Base-by-base conservation (phyloP, 1,284 basidiomycete genomes). In the Rhodotorula sp. region DNA sequence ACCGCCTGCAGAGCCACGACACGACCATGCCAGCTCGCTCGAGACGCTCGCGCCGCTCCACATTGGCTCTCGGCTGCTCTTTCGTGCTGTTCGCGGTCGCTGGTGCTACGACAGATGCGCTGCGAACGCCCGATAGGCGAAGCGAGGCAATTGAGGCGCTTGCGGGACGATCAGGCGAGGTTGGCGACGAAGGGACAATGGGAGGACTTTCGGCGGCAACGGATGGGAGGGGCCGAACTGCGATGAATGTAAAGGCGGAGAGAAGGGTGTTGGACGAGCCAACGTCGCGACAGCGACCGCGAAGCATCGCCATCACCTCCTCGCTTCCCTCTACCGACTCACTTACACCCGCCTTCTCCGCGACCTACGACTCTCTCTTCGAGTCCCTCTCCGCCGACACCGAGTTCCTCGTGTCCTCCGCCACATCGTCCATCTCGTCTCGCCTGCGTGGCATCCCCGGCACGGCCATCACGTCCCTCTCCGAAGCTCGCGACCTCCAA, bases 371-470 rank as follows among this genome's bases (percentile, higher is more conserved):
- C 32, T 32, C 36, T 1, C 27, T 59, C 36, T 34, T 70, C 68
- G 13, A 46, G 17, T 47, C 62, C 17, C 59, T 72, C 36, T 0
- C 54, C 24, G 17, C 53, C 19, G 36, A 54, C 5, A 47, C 65
- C 32, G 6, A 58, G 4, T 20, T 24, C 2, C 56, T 66, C 56
- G 29, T 49, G 24, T 29, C 62, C 29, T 46, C 39, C 0, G 22
- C 59, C 57, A n/a, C 58, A 15, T 17, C 53, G n/a, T 24, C 36
- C 27, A 27, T 46, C 57, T 8, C 55, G 7, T 5, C 7, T 34
- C 64, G 39, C 36, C 22, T 66, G 7, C 4, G 4, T 22, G 78
- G 78, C 13, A 52, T 79, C 11, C 77, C 77, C 13, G 78, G 78
- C 9, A 78, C 77, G 1, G 66, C 64, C 49, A 73, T 78, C 63